Evolutionary conservation across 768 basidiomycete species (phyloP).

Genomic region (Leccinum pellstonianum): DNA sequence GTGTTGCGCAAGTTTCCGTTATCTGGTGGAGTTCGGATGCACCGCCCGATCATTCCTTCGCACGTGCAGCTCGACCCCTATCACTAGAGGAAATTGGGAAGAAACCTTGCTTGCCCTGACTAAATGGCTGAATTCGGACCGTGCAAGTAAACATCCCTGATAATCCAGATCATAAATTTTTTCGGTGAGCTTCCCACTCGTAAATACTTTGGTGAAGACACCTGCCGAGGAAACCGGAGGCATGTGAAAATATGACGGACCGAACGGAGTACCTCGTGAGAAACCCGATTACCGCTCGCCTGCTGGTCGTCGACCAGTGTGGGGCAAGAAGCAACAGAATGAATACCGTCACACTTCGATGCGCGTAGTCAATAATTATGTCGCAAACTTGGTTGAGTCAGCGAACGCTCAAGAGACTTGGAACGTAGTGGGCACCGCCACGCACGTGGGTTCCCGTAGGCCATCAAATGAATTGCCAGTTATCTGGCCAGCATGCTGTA

Average conservation of each 20-base stretch:
- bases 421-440: neutral
- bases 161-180: neutral
- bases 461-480: neutral
- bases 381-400: neutral
- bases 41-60: neutral
- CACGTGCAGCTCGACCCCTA: neutral
- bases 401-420: neutral
- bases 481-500: neutral
- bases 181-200: neutral
- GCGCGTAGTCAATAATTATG: neutral
- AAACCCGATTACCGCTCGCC: neutral
- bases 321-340: neutral
- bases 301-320: neutral
- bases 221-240: neutral
- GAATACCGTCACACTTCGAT: neutral
- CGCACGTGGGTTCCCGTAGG: neutral
- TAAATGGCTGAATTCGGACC: neutral
- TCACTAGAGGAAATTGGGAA: neutral
- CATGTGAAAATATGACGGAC: neutral
- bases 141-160: neutral
- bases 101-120: slow-evolving; percentile 11
- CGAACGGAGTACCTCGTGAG: neutral
- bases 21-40: neutral
- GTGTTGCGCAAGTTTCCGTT: neutral
- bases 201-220: neutral